Evolutionary conservation across 2,329 filamentous ascomycete genomes (phyloP).

Genomic region (Colletotrichum shisoi): DNA sequence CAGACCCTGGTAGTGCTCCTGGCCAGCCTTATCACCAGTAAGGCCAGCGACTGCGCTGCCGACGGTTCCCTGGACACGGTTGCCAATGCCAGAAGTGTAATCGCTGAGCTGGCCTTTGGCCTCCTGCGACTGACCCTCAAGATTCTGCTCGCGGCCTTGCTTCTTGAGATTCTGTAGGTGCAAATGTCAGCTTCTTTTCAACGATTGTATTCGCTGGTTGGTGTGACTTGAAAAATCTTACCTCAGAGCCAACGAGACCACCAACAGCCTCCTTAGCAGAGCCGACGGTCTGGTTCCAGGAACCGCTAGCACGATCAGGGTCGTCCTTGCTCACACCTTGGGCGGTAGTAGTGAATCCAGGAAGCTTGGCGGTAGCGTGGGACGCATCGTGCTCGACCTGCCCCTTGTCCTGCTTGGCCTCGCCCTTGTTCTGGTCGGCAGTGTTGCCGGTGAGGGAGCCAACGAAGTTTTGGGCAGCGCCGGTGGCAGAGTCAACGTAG

Average conservation of each 20-base stretch:
- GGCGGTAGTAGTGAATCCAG: conserved; percentile 72
- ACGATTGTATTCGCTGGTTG: neutral
- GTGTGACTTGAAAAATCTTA: conserved; percentile 44
- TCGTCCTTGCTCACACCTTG: conserved; percentile 76
- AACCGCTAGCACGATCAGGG: conserved; percentile 73
- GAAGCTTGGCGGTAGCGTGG: conserved; percentile 77
- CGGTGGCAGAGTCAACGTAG: conserved; percentile 75
- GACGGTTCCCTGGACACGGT: conserved; percentile 74
- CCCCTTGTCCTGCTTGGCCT: conserved; percentile 71
- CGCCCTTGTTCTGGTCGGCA: conserved; percentile 70
- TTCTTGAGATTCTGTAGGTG: conserved; percentile 68
- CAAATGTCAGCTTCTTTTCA: neutral
- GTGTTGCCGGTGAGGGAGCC: conserved; percentile 77
- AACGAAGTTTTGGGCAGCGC: conserved; percentile 74
- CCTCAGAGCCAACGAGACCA: conserved; percentile 76
- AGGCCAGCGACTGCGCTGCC: conserved; percentile 75
- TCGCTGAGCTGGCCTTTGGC: conserved; percentile 83
- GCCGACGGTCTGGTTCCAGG: conserved; percentile 90
- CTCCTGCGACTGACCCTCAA: conserved; percentile 80
- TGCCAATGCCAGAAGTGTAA: conserved; percentile 69
- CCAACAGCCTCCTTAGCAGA: conserved; percentile 84
- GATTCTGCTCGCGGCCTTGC: conserved; percentile 78
- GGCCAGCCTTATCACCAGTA: conserved; percentile 72
- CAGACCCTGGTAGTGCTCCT: conserved; percentile 70
- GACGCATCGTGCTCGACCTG: conserved; percentile 75